Evolutionary conservation across 257 asterid genomes (phyloP).

Genomic region (Thymus mandschuricus): DNA sequence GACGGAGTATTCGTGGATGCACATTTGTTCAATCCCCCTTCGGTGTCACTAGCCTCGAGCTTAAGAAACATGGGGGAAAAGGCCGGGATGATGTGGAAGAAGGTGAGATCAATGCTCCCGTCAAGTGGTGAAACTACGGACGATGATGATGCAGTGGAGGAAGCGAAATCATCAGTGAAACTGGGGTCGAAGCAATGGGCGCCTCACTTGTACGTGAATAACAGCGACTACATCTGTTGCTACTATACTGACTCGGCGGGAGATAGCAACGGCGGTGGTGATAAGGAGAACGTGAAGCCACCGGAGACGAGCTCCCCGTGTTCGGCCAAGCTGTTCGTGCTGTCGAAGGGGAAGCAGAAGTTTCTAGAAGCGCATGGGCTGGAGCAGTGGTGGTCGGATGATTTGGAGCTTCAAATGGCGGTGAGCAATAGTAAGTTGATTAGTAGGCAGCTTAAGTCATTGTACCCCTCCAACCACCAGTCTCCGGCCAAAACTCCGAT

Average conservation of each 20-base stretch:
- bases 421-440: constrained; percentile 79
- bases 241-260: constrained; percentile 68
- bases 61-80: constrained; percentile 71
- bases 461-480: constrained; percentile 66
- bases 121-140: constrained; percentile 39
- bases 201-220: constrained; percentile 87
- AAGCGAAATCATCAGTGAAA: constrained; percentile 29
- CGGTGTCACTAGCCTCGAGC: constrained; percentile 85
- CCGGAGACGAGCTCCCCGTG: constrained; percentile 36
- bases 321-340: constrained; percentile 76
- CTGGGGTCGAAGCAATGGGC: constrained; percentile 76
- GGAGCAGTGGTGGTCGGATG: constrained; percentile 99
- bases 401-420: constrained; percentile 79
- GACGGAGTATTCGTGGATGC: constrained; percentile 89
- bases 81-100: constrained; percentile 76
- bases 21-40: constrained; percentile 96
- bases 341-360: constrained; percentile 90
- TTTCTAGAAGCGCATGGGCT: constrained; percentile 94
- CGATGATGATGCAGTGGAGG: constrained; percentile 26
- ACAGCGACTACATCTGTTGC: constrained; percentile 93
- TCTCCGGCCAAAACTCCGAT: constrained; percentile 43
- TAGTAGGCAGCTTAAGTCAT: constrained; percentile 83
- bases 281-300: constrained; percentile 70
- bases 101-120: constrained; percentile 68
- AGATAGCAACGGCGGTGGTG: constrained; percentile 35